Conservation (phyloP, 2,329 filamentous ascomycete species). For the Cordyceps militaris region DNA sequence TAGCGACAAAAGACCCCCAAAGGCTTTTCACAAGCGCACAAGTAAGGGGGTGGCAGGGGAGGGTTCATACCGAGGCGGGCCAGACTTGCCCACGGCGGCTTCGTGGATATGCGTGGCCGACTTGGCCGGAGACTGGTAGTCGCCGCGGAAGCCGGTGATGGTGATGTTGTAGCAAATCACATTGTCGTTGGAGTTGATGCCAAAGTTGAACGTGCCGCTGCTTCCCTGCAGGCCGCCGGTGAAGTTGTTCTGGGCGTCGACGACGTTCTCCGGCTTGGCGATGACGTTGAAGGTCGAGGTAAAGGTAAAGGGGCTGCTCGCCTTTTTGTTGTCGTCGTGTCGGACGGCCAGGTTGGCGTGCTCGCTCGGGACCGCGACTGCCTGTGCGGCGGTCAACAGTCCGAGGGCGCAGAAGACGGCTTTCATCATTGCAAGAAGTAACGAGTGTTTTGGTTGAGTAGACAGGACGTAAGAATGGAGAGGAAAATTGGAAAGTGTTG, state of each 20-base stretch:
- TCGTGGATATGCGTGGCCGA: slow-evolving; percentile 52
- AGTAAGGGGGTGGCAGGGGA: neutral
- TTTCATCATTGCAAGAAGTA: neutral
- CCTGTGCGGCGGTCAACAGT: neutral
- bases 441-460: neutral
- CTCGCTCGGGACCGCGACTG: neutral
- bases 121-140: slow-evolving; percentile 41
- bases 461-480: neutral
- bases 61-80: slow-evolving; percentile 37
- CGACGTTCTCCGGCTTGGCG: slow-evolving; percentile 43
- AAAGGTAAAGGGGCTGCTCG: slow-evolving; percentile 30
- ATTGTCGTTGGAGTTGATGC: slow-evolving; percentile 41
- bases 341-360: neutral
- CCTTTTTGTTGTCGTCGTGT: neutral
- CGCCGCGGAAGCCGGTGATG: slow-evolving; percentile 39
- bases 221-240: slow-evolving; percentile 37
- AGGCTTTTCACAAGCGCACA: no score
- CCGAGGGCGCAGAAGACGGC: neutral
- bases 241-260: slow-evolving; percentile 31
- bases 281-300: slow-evolving; percentile 41
- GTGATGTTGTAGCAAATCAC: slow-evolving; percentile 45
- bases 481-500: neutral
- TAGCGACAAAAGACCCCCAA: no score
- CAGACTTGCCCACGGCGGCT: slow-evolving; percentile 35
- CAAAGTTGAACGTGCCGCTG: slow-evolving; percentile 43